Base-by-base conservation (phyloP, 2,329 filamentous ascomycete species). In the Botrytis sinoallii region DNA sequence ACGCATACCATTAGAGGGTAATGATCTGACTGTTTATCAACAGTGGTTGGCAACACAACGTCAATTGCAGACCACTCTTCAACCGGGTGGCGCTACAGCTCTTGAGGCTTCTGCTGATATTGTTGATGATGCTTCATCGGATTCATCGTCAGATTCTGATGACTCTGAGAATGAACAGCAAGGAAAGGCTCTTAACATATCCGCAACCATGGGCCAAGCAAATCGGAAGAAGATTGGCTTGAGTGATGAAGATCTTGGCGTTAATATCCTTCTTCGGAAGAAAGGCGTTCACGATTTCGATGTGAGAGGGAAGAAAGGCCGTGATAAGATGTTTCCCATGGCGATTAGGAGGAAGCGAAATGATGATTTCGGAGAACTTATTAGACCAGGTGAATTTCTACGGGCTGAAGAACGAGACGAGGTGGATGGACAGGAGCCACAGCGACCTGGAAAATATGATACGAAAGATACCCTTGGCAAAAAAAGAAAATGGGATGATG, bases 261-360 rank as follows among this genome's bases (percentile, higher is more conserved):
- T 98, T 77, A 98, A 97, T 77, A 89, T 99, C 66, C 86, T 99
- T 16, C 87, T 98, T 59, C 93, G 96, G 78, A 92, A 93, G 77
- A 97, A 95, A 81, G 93, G 92, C 22, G 90, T 97, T n/a, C 93
- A 96, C 81, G 96, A 99, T 82, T 99, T 93, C 78, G 94, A 98
- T 80, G 92, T 98, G 1, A 88, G 94, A 59, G 93, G 92, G 52
- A 98, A 97, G 82, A 97, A 93, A 81, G 96, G 96, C 4, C 89
- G 95, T 72, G 96, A 99, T 81, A 91, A 94, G 75, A 92, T 97
- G 84, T 98, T 98, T 80, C 96, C 96, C 0, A 91, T 97, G 71
- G 89, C 95, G 1, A 89, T 95, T 38, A 90, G 94, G 70, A 88
- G 93, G 79, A 92, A 90, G 81, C 90, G 94, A 69, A 89, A 88